Percentiles rank a stretch among this genome's conserved stretches.
These are phyloP conservation scores for Syzygium jambos DNA, from an alignment of 345 rosid species.

Conservation along the genomic window DNA sequence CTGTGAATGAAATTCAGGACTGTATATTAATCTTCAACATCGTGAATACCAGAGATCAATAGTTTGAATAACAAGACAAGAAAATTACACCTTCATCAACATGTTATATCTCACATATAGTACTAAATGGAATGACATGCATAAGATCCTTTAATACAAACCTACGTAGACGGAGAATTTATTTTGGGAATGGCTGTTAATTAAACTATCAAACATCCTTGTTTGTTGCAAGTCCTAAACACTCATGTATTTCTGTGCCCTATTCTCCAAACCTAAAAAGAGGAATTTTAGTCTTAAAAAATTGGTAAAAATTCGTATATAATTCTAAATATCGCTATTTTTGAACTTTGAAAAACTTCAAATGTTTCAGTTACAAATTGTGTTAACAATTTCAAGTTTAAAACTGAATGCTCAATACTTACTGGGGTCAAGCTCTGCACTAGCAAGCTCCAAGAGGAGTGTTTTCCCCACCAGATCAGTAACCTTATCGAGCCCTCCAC, in stretches of 20 bases:
- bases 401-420: conserved; percentile 5
- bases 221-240: neutral
- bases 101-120: no score
- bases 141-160: neutral
- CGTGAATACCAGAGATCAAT: neutral
- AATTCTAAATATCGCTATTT: neutral
- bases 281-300: neutral
- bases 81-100: no score
- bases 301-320: neutral
- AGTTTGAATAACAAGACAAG: neutral
- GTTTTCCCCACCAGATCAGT: conserved; percentile 39
- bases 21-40: neutral
- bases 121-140: no score
- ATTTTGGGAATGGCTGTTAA: neutral
- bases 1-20: conserved; percentile 7
- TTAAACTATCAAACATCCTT: neutral
- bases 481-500: conserved; percentile 27
- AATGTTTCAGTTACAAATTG: neutral
- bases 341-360: neutral
- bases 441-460: conserved; percentile 45
- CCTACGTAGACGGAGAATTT: neutral
- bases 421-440: conserved; percentile 41
- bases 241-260: neutral
- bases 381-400: neutral
- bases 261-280: neutral